Conservation (phyloP, 2,329 filamentous ascomycete species). For the Orbilia brochopaga region DNA sequence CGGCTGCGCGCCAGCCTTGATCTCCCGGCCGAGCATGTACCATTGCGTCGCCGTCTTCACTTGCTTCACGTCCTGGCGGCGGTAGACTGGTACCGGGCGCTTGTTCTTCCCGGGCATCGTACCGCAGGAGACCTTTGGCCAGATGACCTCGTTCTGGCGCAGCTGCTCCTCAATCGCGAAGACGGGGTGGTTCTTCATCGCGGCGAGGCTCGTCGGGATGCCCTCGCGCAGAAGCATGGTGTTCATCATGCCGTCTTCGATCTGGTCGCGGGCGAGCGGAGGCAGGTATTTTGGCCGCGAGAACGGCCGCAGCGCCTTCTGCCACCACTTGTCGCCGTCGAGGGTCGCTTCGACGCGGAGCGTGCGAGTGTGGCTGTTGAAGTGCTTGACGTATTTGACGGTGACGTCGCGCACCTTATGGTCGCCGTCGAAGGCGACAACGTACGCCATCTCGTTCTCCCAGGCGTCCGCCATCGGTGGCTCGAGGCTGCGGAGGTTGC, state of each 20-base stretch:
- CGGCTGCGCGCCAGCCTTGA: conserved; percentile 79
- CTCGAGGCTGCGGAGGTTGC: conserved; percentile 77
- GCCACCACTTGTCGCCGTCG: conserved; percentile 66
- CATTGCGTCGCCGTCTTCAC: conserved; percentile 84
- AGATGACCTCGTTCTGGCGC: conserved; percentile 79
- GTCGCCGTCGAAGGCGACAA: conserved; percentile 81
- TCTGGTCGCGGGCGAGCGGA: conserved; percentile 74
- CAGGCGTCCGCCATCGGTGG: conserved; percentile 75
- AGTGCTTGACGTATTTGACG: conserved; percentile 82
- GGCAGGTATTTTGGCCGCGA: conserved; percentile 17
- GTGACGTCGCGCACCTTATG: conserved; percentile 77
- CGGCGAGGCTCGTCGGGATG: conserved; percentile 83
- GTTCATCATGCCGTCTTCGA: conserved; percentile 79
- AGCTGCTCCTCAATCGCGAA: conserved; percentile 81
- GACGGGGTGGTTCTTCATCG: conserved; percentile 84
- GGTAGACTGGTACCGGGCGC: conserved; percentile 71
- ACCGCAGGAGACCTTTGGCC: conserved; percentile 74
- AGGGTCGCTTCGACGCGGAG: conserved; percentile 74
- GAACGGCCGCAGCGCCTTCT: conserved; percentile 58
- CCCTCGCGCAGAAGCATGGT: conserved; percentile 75
- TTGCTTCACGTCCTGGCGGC: conserved; percentile 77
- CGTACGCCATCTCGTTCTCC: conserved; percentile 80
- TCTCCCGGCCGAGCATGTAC: conserved; percentile 83
- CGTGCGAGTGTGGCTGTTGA: conserved; percentile 85
- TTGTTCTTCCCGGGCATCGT: conserved; percentile 70